Base-by-base conservation (phyloP, 441 rosid genomes). In the Erysimum pusillum region DNA sequence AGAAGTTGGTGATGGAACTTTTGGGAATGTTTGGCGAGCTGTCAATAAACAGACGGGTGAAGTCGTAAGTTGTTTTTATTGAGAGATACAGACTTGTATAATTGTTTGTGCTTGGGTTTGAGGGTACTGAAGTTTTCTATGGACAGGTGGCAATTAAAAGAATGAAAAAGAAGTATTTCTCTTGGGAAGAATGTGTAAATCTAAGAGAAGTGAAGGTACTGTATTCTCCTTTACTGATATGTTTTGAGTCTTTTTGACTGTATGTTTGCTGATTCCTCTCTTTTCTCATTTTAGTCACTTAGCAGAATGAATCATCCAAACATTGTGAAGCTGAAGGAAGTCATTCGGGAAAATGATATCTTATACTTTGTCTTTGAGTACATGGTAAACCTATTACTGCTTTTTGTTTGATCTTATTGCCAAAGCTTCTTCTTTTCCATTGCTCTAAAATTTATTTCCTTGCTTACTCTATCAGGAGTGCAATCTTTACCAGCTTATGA, bases 1-100 rank as follows among this genome's bases (percentile, higher is more conserved):
- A 86, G 98, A 93, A 85, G 95, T 93, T 79, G 99, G 99, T 63
- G 97, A 91, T 76, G 99, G 98, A 76, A 91, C 98, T n/a, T 96
- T 96, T 87, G 99, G 98, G 79, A 90, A 81, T 83, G 98, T 96
- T 53, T 96, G 97, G 94, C 88, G 91, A 73, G 98, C 97, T 41
- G 83, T 89, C 78, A 81, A 87, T 82, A 91, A 85, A 84, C 89
- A 80, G 64, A 85, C 97, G 73, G 94, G 97, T 79, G 99, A 96
- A 91, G 89, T 91, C 81, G 99, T 96, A 85, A 81, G 97, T 51
- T 66, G 5, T 70, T 85, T n/a, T 60, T 14, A 28, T 67, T 35
- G 5, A 31, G 22, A 59, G 56, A 67, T 42, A 54, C 20, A 35
- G 22, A 14, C 22, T 36, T 54, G 20, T 54, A 17, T 46, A 17